These are phyloP conservation scores for Phyllosticta citrichinensis DNA, from an alignment of 2,329 filamentous ascomycete species.

Conservation along the genomic window DNA sequence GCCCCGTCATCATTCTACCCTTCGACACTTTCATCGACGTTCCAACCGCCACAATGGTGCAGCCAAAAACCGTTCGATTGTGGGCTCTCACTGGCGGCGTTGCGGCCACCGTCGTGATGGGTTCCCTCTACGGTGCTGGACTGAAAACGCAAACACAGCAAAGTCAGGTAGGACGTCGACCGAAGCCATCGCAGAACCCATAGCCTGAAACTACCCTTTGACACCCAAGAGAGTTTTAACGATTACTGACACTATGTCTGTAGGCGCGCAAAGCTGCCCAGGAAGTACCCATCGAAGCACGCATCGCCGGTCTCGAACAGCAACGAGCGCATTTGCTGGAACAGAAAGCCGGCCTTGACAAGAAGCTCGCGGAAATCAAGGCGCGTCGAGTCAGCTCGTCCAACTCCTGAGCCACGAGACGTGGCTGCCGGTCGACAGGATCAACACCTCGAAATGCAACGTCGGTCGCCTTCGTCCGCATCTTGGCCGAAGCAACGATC, in stretches of 20 bases:
- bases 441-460: not conserved
- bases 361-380: conserved; percentile 43
- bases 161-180: conserved; percentile 34
- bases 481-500: not conserved
- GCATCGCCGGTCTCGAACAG: conserved; percentile 43
- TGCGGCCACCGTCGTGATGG: conserved; percentile 46
- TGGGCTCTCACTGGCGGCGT: conserved; percentile 46
- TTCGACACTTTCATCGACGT: not conserved
- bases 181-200: not conserved
- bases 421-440: not conserved
- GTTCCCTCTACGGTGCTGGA: conserved; percentile 50
- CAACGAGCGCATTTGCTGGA: conserved; percentile 39
- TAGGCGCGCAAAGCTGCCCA: conserved; percentile 1
- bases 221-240: not conserved
- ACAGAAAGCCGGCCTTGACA: conserved; percentile 45
- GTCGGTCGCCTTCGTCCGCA: not conserved
- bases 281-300: conserved; percentile 32
- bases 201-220: not conserved
- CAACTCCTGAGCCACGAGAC: not conserved
- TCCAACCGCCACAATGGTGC: not conserved
- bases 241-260: not conserved
- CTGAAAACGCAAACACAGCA: conserved; percentile 45
- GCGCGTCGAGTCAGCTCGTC: conserved; percentile 1
- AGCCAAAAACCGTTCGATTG: conserved; percentile 30
- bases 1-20: not conserved